Evolutionary conservation across 192 early-diverging fungal species (phyloP), one percentile per base, ranked within the genome.

Genomic region (Spizellomyces punctatus): DNA sequence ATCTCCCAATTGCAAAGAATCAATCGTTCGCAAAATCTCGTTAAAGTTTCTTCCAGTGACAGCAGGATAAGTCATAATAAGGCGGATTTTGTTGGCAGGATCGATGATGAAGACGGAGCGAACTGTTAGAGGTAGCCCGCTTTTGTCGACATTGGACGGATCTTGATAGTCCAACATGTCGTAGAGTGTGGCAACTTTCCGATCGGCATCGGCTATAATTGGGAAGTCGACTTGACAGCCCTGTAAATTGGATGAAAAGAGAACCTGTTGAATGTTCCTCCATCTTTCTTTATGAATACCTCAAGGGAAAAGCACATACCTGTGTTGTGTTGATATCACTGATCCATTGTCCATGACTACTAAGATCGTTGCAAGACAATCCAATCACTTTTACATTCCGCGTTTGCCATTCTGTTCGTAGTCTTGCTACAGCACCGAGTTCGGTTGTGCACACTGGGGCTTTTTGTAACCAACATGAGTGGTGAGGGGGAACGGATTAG

Each of bases 111-210:
- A 99, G 41, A 99, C 95, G 41, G 91, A 91, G 63, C 97, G 91
- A 63, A 99, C 94, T 47, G 95, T 99, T 77, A 95, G 91, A 6
- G 95, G 95, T 72, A 99, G 87, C 63, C 96, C 96, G 71, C 86
- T 86, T 71, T 74, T 78, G 73, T 93, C 92, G 45, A 95, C 85
- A 79, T 99, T 97, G 69, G 94, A 91, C 22, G 90, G 75, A 80
- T 99, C 95, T 67, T 96, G 92, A 77, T 92, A 88, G 76, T 99
- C 97, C 67, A 99, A 87, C 97, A 99, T 99, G 74, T 95, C 94
- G 85, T 99, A 99, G 57, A 95, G 86, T 10, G 88, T 85, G 10
- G 97, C 91, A 43, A 99, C 88, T 60, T 88, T 79, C 75, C 95
- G 91, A 64, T 90, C 85, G 46, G 84, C 86, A 84, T 98, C 95